Evolutionary conservation across 2,329 filamentous ascomycete species (phyloP), one percentile per base, ranked within the genome.

Genomic region (Pyrenochaeta sp.): DNA sequence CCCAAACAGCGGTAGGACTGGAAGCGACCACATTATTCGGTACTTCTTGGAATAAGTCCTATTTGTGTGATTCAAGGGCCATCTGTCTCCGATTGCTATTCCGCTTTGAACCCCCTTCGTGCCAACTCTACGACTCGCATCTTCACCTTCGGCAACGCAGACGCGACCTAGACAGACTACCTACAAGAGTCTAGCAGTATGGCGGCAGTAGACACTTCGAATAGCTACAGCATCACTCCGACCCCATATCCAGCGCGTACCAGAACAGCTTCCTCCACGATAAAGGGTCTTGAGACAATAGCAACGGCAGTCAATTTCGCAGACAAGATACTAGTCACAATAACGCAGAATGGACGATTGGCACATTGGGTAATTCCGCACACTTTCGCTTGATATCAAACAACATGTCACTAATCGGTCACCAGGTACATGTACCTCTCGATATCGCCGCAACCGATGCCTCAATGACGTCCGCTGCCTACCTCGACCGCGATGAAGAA

Each of bases 271-370:
- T 77, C 78, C 1, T 86, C 86, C 3, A 67, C 77, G 3, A 83
- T 96, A 49, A 83, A 86, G 51, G 85, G 84, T 20, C 71, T 86
- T 15, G 71, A 79, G 23, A 97, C 94, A 1, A 84, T 90, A 54
- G 86, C 89, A 22, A 85, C 84, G 26, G 80, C 81, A 8, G 77
- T 91, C 40, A 83, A 80, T 60, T 97, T 97, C 72, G 81, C 86
- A 7, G 94, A 97, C 80, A 96, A 90, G 72, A 90, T 99, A 60
- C 75, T 99, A 60, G 77, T 99, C 51, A 96, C 91, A 1, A 81
- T 97, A 47, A 89, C 89, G 0, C 94, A 97, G 74, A 83, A 87
- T 49, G 93, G 92, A 6, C 83, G 87, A 46, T 75, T 97, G 32
- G 88, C 89, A 14, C 94, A 97, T 79, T 99, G 94, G 94, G 91